Evolutionary conservation across 495 filamentous ascomycete species (phyloP).

Genomic region (Penicillium flavigenum): DNA sequence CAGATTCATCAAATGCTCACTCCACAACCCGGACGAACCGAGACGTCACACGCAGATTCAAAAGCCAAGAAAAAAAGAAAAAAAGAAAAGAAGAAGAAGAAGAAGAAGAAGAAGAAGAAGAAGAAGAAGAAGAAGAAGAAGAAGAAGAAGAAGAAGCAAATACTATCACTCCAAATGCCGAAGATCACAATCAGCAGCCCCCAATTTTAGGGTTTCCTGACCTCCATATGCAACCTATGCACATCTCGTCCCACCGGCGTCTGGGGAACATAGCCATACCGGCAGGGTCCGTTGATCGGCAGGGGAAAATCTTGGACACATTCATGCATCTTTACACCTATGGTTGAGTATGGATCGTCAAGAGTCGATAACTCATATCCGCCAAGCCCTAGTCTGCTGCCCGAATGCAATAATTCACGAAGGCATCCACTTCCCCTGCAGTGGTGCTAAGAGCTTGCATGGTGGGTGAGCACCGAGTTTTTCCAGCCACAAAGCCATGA

Average conservation of each 20-base stretch:
- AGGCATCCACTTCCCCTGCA: constrained; percentile 10
- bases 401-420: constrained; percentile 10
- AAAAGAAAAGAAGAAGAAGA: background rate
- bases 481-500: background rate
- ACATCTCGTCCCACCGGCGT: background rate
- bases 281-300: background rate
- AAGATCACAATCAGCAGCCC: background rate
- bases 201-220: too few relatives aligned
- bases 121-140: background rate
- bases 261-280: background rate
- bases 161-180: background rate
- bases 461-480: background rate
- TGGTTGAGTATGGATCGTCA: background rate
- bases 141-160: background rate
- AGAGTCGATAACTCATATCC: background rate
- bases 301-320: background rate
- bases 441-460: background rate
- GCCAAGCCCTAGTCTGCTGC: background rate
- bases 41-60: constrained; percentile 4
- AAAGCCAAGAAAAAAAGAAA: background rate
- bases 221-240: background rate
- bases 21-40: background rate
- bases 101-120: background rate
- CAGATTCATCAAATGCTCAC: background rate
- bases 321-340: background rate